A percentile compares a stretch with the other conserved stretches of the same genome.
Conservation (phyloP, 2,329 filamentous ascomycete species). For the Blumeriella jaapii region DNA sequence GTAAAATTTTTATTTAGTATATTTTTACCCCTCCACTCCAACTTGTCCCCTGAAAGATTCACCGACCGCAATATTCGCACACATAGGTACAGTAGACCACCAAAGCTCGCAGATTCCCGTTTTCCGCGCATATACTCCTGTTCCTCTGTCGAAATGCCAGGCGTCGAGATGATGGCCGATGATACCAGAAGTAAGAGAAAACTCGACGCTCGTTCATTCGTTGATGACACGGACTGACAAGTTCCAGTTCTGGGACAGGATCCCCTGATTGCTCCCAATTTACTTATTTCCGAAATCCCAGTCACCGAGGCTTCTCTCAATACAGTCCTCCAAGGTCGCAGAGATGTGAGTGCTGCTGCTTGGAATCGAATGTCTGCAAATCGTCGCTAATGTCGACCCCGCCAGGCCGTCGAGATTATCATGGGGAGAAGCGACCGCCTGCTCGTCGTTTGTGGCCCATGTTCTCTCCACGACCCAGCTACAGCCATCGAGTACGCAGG, state of each 20-base stretch:
- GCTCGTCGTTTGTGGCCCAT: conserved; percentile 88
- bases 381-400: no score
- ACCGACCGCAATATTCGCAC: no score
- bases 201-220: no score
- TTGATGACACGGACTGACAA: no score
- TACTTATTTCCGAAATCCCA: conserved; percentile 80
- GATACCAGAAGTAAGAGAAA: conserved; percentile 43
- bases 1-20: background rate
- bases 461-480: conserved; percentile 90
- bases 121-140: background rate
- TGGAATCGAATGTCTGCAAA: no score
- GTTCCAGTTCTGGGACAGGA: conserved; percentile 85
- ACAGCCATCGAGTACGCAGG: conserved; percentile 81
- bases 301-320: conserved; percentile 49
- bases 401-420: conserved; percentile 29
- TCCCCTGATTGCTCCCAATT: conserved; percentile 77
- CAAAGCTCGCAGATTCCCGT: background rate
- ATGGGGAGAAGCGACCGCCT: conserved; percentile 54
- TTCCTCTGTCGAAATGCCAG: conserved; percentile 21
- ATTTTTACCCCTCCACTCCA: background rate
- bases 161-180: conserved; percentile 30
- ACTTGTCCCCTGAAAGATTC: background rate
- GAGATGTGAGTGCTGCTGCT: conserved; percentile 36
- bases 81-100: no score
- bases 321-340: conserved; percentile 61